phyloP scores from a whole-genome alignment of 805 yeast species.

The Wickerhamomyces strasburgensis region DNA sequence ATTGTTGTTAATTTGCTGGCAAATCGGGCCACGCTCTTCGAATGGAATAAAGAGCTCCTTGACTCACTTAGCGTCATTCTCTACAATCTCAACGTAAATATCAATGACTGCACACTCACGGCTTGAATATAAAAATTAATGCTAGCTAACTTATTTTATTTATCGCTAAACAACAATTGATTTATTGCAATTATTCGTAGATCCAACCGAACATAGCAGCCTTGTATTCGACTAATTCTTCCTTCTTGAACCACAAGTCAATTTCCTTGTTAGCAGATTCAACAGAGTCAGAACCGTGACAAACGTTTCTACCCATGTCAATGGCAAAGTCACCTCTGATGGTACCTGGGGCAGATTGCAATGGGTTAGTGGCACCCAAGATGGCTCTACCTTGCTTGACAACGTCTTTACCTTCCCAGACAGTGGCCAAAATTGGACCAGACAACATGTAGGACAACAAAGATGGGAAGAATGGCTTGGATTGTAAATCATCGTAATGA shows the following conservation, averaged over 20 bases:
- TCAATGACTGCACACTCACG: too few species aligned
- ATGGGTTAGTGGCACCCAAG: conserved; percentile 99
- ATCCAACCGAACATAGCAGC: conserved; percentile 83
- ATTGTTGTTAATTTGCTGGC: neutral
- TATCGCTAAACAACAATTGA: neutral
- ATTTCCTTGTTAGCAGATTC: conserved; percentile 97
- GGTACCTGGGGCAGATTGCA: conserved; percentile 97
- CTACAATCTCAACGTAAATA: neutral
- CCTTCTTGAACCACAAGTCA: conserved; percentile 94
- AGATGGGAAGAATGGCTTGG: conserved; percentile 98
- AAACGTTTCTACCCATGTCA: conserved; percentile 98
- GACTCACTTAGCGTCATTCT: neutral
- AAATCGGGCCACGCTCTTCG: neutral
- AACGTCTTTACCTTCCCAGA: conserved; percentile 99
- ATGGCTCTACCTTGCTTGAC: conserved; percentile 97
- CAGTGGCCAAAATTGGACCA: conserved; percentile 98
- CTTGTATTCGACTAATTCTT: conserved; percentile 91
- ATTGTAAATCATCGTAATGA: conserved; percentile 93
- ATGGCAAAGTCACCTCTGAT: conserved; percentile 99
- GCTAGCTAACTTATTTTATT: too few species aligned
- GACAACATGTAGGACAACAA: conserved; percentile 93
- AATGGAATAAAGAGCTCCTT: neutral
- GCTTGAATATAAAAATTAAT: too few species aligned
- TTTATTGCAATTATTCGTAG: conserved; percentile 63
- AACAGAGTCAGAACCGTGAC: conserved; percentile 99